Evolutionary conservation across 257 asterid genomes (phyloP).

Genomic region (Lavandula angustifolia): DNA sequence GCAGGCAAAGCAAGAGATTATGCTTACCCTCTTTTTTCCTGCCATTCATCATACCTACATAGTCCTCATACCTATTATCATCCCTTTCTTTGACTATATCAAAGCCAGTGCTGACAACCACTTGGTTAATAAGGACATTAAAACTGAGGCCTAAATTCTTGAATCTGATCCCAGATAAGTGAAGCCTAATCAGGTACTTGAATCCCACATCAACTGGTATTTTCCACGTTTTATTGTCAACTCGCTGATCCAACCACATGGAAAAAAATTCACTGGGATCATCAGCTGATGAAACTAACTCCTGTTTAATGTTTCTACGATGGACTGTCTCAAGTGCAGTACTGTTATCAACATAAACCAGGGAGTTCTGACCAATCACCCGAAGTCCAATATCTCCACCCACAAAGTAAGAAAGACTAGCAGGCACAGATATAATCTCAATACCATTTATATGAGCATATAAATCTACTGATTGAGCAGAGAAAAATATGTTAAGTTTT

Average conservation of each 20-base stretch:
- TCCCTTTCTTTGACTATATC: slow-evolving; percentile 40
- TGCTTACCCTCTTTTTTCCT: slow-evolving; percentile 40
- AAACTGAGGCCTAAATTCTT: slow-evolving; percentile 38
- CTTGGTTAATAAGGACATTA: slow-evolving; percentile 41
- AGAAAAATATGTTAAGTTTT: no score
- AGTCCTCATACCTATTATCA: slow-evolving; percentile 40
- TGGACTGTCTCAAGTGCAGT: slow-evolving; percentile 53
- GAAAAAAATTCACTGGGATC: slow-evolving; percentile 37
- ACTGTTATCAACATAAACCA: slow-evolving; percentile 43
- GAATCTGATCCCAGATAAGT: slow-evolving; percentile 43
- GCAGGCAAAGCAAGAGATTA: slow-evolving; percentile 43
- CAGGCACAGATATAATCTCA: slow-evolving; percentile 27
- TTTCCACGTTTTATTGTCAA: slow-evolving; percentile 39
- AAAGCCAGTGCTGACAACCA: slow-evolving; percentile 16
- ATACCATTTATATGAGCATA: no score
- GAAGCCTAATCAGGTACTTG: slow-evolving; percentile 55
- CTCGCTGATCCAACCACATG: slow-evolving; percentile 36
- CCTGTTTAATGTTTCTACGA: slow-evolving; percentile 37
- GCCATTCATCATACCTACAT: slow-evolving; percentile 46
- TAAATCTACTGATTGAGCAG: no score
- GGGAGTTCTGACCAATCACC: slow-evolving; percentile 27
- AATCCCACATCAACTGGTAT: slow-evolving; percentile 52
- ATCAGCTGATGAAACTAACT: slow-evolving; percentile 29
- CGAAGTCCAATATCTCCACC: slow-evolving; percentile 21
- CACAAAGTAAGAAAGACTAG: slow-evolving; percentile 20